Base-by-base conservation (phyloP, 1,139 yeast species). In the Pneumocystis murina region DNA sequence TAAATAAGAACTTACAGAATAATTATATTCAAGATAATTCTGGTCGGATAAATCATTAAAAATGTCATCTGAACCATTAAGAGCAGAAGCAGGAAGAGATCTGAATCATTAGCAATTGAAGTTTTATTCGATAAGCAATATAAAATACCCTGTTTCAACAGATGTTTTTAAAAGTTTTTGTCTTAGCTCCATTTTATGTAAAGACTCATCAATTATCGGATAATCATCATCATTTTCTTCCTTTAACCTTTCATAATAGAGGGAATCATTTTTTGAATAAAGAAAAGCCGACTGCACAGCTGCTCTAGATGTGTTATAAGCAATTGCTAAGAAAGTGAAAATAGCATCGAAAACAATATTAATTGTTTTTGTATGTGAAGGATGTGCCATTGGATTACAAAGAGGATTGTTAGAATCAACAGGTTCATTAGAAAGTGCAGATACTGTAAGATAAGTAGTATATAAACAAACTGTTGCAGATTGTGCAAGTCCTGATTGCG, bases 361-460 rank as follows among this genome's bases (percentile, higher is more conserved):
- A 28, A 89, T 84, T 1, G 96, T 90, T 70, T 97, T 82, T 0
- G 98, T 90, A 3, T 97, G 96, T 65, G 82, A 80, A 2, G 96
- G 43, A 68, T 97, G 81, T 24, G 91, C 84, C 67, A 92, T 78
- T 7, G 98, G 98, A 73, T 94, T 94, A 74, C 99, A 94, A 69
- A 78, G 77, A 24, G 33, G 12, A 24, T 20, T 20, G 4, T 20
- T 20, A 71, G 81, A 83, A 76, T 92, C 97, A 74, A 92, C 98
- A 0, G 98, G 99, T 73, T 92, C 98, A 10, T 96, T 85, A 0
- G 96, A 87, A 68, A 94, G 95, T 0, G 98, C 98, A 69, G 95
- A 85, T 80, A 92, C 82, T 5, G 92, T 85, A 68, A 94, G 78
- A 72, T 94, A 94, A 0, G 97, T 87, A 75, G 97, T 89, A 75